Base-by-base conservation (phyloP, 495 filamentous ascomycete species). In the Podospora tetraspora region DNA sequence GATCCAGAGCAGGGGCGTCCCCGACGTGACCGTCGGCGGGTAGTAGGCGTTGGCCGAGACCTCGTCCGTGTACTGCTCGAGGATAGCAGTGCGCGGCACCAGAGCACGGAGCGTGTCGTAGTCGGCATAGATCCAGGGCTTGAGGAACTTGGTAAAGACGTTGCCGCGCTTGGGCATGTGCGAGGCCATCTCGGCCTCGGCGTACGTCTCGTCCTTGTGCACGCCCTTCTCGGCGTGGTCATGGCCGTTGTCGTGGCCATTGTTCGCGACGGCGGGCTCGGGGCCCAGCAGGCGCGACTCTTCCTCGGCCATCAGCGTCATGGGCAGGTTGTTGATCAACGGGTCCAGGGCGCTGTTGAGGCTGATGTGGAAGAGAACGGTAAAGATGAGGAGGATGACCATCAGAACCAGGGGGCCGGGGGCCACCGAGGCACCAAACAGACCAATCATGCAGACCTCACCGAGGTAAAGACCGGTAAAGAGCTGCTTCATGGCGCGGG, bases 401-500 rank as follows among this genome's bases (percentile, higher is more conserved):
- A 95, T 94, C 68, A 97, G 84, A 63, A 96, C 80, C 66, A 96
- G 72, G 6, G 95, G 95, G 2, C 94, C 95, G 21, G 88, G 70
- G 30, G 91, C 87, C 9, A 81, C 79, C 11, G 84, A 87, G 62
- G 93, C 89, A 68, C 84, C 93, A 71, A 98, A 95, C 19, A 99
- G 86, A 70, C 93, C 95, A 66, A 99, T 92, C 81, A 99, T 83
- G 79, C 92, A 97, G 68, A 94, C 72, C 68, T 94, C 88, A 37
- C 88, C 85, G 19, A 99, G 80, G 78, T 99, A 99, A 66, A 95
- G 84, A 70, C 95, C 95, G 1, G 91, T 89, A 57, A 94, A 90
- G 69, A 96, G 87, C 70, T 99, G 95, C 77, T 97, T 93, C 69
- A 99, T 80, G n/a, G 91, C 95, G 43, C 89, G 88, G 5, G 91